phyloP scores from a whole-genome alignment of 441 rosid genomes.

The Aquilaria agallochum region DNA sequence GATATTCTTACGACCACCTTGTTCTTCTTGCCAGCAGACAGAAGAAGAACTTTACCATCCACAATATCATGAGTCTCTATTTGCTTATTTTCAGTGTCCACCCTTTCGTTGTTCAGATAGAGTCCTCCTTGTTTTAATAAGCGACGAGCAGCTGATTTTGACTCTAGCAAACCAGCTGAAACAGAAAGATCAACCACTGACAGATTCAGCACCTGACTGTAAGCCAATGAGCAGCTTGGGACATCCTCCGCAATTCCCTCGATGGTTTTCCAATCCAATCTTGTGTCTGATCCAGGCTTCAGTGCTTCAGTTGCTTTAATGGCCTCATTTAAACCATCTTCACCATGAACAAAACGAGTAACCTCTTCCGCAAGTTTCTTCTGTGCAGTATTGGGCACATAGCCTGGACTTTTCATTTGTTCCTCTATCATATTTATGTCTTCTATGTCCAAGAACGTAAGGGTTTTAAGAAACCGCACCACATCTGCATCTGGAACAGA shows the following conservation, averaged over 20 bases:
- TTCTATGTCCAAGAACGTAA: conserved; percentile 70
- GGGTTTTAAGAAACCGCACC: conserved; percentile 67
- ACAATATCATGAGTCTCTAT: conserved; percentile 73
- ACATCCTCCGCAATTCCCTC: conserved; percentile 88
- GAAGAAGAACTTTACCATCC: conserved; percentile 82
- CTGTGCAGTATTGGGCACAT: conserved; percentile 72
- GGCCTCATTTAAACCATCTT: conserved; percentile 86
- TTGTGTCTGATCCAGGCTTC: conserved; percentile 90
- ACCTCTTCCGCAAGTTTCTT: conserved; percentile 92
- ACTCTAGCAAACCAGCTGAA: conserved; percentile 74
- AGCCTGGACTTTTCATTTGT: conserved; percentile 67
- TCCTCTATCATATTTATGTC: conserved; percentile 60
- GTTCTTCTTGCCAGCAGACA: conserved; percentile 95
- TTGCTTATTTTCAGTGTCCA: conserved; percentile 67
- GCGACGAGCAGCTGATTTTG: conserved; percentile 84
- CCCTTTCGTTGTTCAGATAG: conserved; percentile 87
- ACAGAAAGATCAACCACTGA: conserved; percentile 68
- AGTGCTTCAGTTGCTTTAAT: conserved; percentile 87
- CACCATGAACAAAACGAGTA: conserved; percentile 87
- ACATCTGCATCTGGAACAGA: conserved; percentile 82
- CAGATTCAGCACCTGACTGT: conserved; percentile 50
- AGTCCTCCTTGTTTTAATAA: conserved; percentile 91
- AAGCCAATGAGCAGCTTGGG: conserved; percentile 71
- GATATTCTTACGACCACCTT: conserved; percentile 79
- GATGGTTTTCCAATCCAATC: conserved; percentile 84